Conservation (phyloP, 2,329 filamentous ascomycete species). For the Alternaria hordeiaustralica region DNA sequence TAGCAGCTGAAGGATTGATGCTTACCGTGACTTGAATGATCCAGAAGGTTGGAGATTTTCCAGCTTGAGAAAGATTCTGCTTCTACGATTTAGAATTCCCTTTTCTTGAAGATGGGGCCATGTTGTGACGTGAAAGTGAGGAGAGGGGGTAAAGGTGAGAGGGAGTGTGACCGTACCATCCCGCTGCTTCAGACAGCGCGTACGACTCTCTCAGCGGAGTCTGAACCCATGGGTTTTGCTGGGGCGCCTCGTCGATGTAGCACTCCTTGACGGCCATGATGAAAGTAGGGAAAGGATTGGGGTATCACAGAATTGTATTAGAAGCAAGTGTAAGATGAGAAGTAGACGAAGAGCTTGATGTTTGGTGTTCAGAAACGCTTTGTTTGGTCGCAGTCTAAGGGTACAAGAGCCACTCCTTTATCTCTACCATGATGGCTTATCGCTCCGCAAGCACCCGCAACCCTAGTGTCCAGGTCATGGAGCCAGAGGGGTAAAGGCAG, state of each 20-base stretch:
- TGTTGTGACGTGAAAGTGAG: neutral
- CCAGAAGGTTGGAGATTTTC: slow-evolving; percentile 84
- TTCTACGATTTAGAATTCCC: slow-evolving; percentile 52
- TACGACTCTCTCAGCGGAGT: slow-evolving; percentile 74
- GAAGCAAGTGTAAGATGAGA: slow-evolving; percentile 1
- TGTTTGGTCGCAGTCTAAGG: neutral
- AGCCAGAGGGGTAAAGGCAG: slow-evolving; percentile 19
- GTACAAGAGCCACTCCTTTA: slow-evolving; percentile 17
- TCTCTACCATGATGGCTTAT: slow-evolving; percentile 26
- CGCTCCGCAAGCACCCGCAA: slow-evolving; percentile 31
- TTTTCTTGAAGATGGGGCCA: slow-evolving; percentile 19
- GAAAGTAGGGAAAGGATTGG: slow-evolving; percentile 2
- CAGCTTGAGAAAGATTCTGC: slow-evolving; percentile 83
- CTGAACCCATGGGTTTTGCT: slow-evolving; percentile 65
- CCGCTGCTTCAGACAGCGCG: slow-evolving; percentile 71
- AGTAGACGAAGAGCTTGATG: neutral
- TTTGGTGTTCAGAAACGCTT: neutral
- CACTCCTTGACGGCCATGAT: slow-evolving; percentile 37
- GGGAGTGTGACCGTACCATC: slow-evolving; percentile 65
- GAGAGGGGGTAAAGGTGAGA: neutral
- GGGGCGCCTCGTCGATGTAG: slow-evolving; percentile 27
- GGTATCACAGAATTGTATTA: slow-evolving; percentile 16
- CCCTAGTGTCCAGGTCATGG: slow-evolving; percentile 16
- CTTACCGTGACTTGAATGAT: slow-evolving; percentile 76
- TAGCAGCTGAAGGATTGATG: neutral